Conservation (phyloP, 2,329 filamentous ascomycete genomes). For the Neopestalotiopsis sp. region DNA sequence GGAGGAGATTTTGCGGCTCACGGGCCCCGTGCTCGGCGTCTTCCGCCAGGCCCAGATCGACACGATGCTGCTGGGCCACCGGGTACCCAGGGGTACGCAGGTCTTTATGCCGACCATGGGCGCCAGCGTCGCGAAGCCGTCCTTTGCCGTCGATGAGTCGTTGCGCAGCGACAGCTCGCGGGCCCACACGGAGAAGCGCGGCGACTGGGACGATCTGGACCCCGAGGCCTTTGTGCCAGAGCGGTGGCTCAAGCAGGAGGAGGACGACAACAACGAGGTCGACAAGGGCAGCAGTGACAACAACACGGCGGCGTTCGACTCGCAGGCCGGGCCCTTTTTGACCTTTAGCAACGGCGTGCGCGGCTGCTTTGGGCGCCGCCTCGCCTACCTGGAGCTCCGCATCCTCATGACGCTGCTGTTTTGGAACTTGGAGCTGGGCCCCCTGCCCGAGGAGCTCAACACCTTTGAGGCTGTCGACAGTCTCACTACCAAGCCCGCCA, state of each 20-base stretch:
- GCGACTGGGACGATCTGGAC: slow-evolving; percentile 19
- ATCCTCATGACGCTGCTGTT: slow-evolving; percentile 34
- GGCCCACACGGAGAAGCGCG: slow-evolving; percentile 14
- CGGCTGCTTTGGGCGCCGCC: slow-evolving; percentile 24
- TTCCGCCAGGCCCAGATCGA: slow-evolving; percentile 19
- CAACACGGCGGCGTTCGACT: slow-evolving; percentile 12
- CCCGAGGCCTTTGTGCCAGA: slow-evolving; percentile 20
- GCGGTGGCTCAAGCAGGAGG: slow-evolving; percentile 22
- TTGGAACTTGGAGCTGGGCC: slow-evolving; percentile 34
- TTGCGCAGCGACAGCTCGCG: slow-evolving; percentile 20
- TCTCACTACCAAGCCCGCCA: slow-evolving; percentile 27
- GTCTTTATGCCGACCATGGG: slow-evolving; percentile 17
- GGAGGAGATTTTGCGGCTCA: slow-evolving; percentile 22
- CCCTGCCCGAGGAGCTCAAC: slow-evolving; percentile 27
- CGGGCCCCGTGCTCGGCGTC: slow-evolving; percentile 12
- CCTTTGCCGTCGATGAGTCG: slow-evolving; percentile 20
- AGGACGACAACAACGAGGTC: neutral
- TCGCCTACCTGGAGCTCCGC: slow-evolving; percentile 36
- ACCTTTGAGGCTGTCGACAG: slow-evolving; percentile 25
- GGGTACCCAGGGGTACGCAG: slow-evolving; percentile 16
- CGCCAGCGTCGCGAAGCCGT: slow-evolving; percentile 12
- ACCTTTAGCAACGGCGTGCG: slow-evolving; percentile 22
- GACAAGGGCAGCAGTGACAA: neutral
- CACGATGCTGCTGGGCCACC: slow-evolving; percentile 19
- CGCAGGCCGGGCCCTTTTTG: slow-evolving; percentile 23